Evolutionary conservation across 768 basidiomycete species (phyloP).

Genomic region (Nidularia sp.): DNA sequence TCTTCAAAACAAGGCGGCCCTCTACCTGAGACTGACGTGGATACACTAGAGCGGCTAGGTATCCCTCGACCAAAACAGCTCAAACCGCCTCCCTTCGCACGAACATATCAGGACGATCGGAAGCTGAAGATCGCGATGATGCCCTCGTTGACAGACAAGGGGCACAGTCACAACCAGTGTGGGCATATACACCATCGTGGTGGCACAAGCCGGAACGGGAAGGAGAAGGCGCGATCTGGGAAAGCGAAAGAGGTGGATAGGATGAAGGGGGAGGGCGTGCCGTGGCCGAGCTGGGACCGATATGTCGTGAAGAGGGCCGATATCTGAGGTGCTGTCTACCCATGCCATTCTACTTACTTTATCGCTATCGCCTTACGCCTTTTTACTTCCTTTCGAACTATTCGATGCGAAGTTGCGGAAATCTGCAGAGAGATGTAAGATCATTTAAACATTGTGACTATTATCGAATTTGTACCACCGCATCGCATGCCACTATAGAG

Average conservation of each 20-base stretch:
- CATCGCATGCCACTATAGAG: not conserved
- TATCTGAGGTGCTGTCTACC: too few relatives aligned
- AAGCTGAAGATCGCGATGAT: constrained; percentile 49
- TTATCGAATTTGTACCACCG: not conserved
- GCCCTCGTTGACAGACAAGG: constrained; percentile 21
- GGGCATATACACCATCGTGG: not conserved
- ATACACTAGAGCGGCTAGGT: constrained; percentile 24
- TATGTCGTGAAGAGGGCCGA: constrained; percentile 46
- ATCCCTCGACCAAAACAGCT: constrained; percentile 34
- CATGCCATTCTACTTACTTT: too few relatives aligned
- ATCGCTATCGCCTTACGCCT: too few relatives aligned
- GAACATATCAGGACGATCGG: constrained; percentile 44
- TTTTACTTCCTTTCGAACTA: too few relatives aligned
- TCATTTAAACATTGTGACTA: not conserved
- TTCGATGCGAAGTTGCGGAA: too few relatives aligned
- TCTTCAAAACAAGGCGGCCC: constrained; percentile 15
- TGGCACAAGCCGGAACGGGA: constrained; percentile 13
- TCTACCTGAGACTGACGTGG: constrained; percentile 11
- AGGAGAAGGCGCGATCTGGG: constrained; percentile 22
- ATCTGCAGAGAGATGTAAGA: not conserved
- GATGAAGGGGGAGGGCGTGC: constrained; percentile 39
- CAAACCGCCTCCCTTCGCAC: constrained; percentile 51
- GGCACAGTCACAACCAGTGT: constrained; percentile 2
- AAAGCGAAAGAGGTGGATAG: constrained; percentile 24
- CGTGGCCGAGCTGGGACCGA: constrained; percentile 64